A percentile compares a stretch with the other conserved stretches of the same genome.
phyloP scores from a whole-genome alignment of 768 basidiomycete species.

The Amanita jacksonii region DNA sequence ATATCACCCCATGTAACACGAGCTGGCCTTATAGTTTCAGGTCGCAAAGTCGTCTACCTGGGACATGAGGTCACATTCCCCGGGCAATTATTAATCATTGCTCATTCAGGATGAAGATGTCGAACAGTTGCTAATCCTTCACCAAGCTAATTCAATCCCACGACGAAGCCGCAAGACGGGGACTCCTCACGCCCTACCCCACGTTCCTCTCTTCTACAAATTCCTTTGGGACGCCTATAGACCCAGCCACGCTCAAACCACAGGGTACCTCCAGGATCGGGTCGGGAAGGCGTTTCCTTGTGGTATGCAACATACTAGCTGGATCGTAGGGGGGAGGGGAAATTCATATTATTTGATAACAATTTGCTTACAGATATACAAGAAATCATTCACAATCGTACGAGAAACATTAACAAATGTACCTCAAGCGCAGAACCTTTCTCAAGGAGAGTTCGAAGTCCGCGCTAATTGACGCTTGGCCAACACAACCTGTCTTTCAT shows the following conservation, averaged over 20 bases:
- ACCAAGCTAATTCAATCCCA: no score
- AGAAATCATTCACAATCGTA: not conserved
- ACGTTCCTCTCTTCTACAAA: constrained; percentile 36
- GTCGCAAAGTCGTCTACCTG: no score
- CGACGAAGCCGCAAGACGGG: no score
- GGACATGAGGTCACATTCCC: no score
- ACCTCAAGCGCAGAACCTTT: not conserved
- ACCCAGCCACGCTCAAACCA: constrained; percentile 28
- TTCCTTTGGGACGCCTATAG: constrained; percentile 40
- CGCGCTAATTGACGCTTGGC: not conserved
- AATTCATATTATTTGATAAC: not conserved
- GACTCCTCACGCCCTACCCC: constrained; percentile 18
- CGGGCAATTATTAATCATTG: no score
- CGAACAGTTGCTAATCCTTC: no score
- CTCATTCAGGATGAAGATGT: no score
- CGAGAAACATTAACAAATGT: not conserved
- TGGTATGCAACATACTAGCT: constrained; percentile 28
- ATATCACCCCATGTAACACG: no score
- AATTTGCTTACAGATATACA: not conserved
- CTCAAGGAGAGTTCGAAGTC: not conserved
- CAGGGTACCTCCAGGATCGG: constrained; percentile 27
- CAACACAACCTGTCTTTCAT: constrained; percentile 24
- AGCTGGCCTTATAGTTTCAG: no score
- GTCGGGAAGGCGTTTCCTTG: constrained; percentile 28
- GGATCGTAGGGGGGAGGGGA: constrained; percentile 15